Evolutionary conservation across 352 stramenopile genomes (phyloP).

Genomic region (Pythium rishiriense): DNA sequence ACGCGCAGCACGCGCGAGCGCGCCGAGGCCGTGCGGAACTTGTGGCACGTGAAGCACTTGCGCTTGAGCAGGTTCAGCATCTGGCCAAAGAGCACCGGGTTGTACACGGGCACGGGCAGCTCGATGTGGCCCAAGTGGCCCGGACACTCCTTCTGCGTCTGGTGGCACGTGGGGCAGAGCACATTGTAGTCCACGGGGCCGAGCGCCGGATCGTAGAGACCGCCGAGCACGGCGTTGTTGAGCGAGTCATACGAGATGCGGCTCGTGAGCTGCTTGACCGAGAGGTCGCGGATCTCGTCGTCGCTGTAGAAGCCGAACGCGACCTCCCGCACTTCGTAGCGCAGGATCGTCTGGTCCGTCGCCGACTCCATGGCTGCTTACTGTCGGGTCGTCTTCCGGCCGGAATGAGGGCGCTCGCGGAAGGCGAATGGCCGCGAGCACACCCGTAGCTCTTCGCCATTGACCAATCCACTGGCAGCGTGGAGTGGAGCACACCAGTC

Average conservation of each 20-base stretch:
- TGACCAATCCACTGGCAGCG: constrained; percentile 24
- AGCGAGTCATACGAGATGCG: constrained; percentile 95
- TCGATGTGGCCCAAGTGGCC: constrained; percentile 99
- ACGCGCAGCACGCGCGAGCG: constrained; percentile 80
- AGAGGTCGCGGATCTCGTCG: constrained; percentile 95
- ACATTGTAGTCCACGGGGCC: constrained; percentile 91
- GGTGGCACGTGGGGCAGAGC: constrained; percentile 96
- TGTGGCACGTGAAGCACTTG: constrained; percentile 99
- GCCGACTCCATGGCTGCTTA: constrained; percentile 70
- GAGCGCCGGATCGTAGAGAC: constrained; percentile 96
- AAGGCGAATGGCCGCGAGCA: constrained; percentile 11
- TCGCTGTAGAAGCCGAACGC: constrained; percentile 97
- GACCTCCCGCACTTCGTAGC: constrained; percentile 90
- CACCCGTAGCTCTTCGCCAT: constrained; percentile 22
- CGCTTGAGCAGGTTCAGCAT: constrained; percentile 95
- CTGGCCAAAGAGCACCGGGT: constrained; percentile 96
- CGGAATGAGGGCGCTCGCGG: neutral
- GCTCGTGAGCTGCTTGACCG: constrained; percentile 96
- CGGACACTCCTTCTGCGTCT: constrained; percentile 94
- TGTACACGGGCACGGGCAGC: constrained; percentile 97
- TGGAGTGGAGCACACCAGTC: constrained; percentile 17
- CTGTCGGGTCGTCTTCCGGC: neutral
- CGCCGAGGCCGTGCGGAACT: constrained; percentile 86
- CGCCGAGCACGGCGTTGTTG: constrained; percentile 93
- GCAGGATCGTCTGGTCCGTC: constrained; percentile 89